Conservation (phyloP, 2,329 filamentous ascomycete genomes). For the Penicillium sp. region DNA sequence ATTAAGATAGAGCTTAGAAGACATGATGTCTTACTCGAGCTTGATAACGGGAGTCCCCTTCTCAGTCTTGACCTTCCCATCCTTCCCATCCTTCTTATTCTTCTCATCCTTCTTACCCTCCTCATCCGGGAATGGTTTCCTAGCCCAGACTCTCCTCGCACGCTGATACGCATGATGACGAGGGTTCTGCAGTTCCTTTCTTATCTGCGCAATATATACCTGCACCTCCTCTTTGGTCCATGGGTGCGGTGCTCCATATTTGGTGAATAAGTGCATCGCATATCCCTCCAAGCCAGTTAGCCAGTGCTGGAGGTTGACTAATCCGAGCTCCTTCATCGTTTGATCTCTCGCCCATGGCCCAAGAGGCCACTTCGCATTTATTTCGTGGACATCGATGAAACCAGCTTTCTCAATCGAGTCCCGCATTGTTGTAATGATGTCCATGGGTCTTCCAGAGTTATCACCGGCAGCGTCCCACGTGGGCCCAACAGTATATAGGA, state of each 20-base stretch:
- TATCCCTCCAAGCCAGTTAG: constrained; percentile 30
- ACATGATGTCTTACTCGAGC: too few species aligned
- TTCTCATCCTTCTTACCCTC: not conserved
- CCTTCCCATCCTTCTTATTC: not conserved
- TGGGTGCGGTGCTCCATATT: constrained; percentile 23
- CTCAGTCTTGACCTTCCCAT: not conserved
- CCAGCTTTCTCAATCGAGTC: constrained; percentile 29
- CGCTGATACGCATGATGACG: not conserved
- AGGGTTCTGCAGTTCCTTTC: not conserved
- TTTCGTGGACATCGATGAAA: constrained; percentile 34
- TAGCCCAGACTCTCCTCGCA: not conserved
- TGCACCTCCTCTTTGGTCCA: not conserved
- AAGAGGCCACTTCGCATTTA: constrained; percentile 31
- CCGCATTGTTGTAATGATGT: constrained; percentile 28
- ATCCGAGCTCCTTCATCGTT: constrained; percentile 44
- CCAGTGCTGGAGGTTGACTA: constrained; percentile 33
- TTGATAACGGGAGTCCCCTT: too few species aligned
- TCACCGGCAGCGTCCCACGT: constrained; percentile 25
- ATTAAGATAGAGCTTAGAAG: too few species aligned
- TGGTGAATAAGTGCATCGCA: constrained; percentile 33
- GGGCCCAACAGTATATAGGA: constrained; percentile 10
- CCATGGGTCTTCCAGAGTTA: constrained; percentile 25
- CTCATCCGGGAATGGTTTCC: constrained; percentile 3
- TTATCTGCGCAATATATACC: not conserved
- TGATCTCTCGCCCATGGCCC: constrained; percentile 36